Evolutionary conservation across 129 eudicot genomes (phyloP).

Genomic region (Chrysanthemum seticuspe): DNA sequence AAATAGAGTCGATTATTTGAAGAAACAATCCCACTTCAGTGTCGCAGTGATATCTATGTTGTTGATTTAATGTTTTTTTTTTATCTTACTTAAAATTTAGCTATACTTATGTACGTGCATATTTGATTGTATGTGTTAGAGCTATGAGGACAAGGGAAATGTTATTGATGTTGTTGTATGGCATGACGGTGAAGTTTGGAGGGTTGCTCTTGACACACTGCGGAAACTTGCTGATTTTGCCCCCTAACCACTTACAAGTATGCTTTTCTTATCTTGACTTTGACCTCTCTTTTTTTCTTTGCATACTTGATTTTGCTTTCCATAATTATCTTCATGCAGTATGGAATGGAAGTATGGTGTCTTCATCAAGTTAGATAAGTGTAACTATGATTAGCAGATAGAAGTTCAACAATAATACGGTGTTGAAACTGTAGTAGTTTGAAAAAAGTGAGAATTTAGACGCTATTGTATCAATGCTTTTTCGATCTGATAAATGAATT

Average conservation of each 20-base stretch:
- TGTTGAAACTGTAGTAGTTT: no score
- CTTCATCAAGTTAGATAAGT: no score
- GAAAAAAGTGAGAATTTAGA: no score
- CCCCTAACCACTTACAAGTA: slow-evolving; percentile 87
- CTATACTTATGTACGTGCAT: slow-evolving; percentile 11
- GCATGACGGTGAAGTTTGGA: slow-evolving; percentile 98
- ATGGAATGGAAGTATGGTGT: no score
- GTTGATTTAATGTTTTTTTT: slow-evolving; percentile 26
- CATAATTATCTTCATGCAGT: no score
- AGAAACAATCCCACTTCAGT: slow-evolving; percentile 57
- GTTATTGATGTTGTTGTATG: slow-evolving; percentile 94
- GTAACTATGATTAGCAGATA: no score
- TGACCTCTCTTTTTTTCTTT: no score
- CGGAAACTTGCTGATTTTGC: slow-evolving; percentile 74
- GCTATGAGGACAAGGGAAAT: slow-evolving; percentile 95
- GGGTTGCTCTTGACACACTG: slow-evolving; percentile 91
- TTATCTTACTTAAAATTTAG: neutral
- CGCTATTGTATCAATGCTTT: no score
- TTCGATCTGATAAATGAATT: no score
- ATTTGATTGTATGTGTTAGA: slow-evolving; percentile 36
- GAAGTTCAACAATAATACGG: no score
- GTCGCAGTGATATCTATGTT: neutral
- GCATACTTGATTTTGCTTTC: no score
- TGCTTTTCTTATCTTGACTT: no score
- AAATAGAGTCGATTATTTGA: slow-evolving; percentile 75